These are phyloP conservation scores for Crithidia sp. DNA, from an alignment of 208 protist genomes.

Conservation along the genomic window DNA sequence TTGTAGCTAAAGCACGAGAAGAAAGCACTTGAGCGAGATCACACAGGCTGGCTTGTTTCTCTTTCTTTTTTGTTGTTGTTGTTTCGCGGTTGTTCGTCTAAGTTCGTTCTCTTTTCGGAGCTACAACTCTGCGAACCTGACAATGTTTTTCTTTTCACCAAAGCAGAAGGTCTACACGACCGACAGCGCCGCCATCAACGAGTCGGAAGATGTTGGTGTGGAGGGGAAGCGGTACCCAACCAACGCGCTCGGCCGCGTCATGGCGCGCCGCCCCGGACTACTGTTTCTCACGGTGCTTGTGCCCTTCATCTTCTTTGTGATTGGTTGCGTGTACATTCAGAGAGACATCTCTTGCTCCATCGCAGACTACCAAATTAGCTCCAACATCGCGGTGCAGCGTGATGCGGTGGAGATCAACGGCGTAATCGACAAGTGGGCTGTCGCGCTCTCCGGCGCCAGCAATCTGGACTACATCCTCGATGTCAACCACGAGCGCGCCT, in stretches of 20 bases:
- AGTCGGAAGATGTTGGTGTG: conserved; percentile 43
- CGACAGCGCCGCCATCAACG: conserved; percentile 33
- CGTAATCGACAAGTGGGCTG: conserved; percentile 26
- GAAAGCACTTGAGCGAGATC: too few relatives aligned
- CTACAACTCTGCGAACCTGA: too few relatives aligned
- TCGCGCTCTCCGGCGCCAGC: conserved; percentile 15
- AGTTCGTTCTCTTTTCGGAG: too few relatives aligned
- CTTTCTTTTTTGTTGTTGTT: background rate
- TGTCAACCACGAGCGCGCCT: conserved; percentile 15
- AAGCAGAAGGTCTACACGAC: conserved; percentile 50
- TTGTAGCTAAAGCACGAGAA: too few relatives aligned
- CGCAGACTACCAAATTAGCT: conserved; percentile 47
- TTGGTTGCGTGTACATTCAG: conserved; percentile 31
- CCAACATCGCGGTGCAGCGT: conserved; percentile 18
- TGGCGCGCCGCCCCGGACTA: conserved; percentile 24
- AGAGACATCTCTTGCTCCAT: conserved; percentile 32
- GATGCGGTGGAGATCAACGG: conserved; percentile 21
- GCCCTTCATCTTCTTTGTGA: conserved; percentile 45
- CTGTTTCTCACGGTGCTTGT: conserved; percentile 35
- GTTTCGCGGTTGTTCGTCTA: background rate
- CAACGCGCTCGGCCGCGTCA: conserved; percentile 25
- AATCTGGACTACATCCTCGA: conserved; percentile 12
- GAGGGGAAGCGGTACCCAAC: conserved; percentile 57
- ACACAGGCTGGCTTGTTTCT: too few relatives aligned
- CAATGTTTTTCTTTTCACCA: conserved; percentile 19